A percentile compares a stretch with the other conserved stretches of the same genome.
Conservation (phyloP, 352 stramenopile genomes). For the Phytophthora uliginosa region DNA sequence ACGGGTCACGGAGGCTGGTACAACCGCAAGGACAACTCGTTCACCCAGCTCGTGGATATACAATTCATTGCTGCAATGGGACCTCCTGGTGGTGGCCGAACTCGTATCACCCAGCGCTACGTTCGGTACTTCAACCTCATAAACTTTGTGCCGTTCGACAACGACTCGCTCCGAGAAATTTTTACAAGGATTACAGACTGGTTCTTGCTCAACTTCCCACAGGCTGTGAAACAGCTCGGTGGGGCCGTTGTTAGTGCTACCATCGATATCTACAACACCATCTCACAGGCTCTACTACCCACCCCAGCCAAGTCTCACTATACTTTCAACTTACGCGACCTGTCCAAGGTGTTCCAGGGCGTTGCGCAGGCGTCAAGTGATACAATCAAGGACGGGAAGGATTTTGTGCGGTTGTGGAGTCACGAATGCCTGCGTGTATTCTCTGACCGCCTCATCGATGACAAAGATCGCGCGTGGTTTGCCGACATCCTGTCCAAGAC, state of each 20-base stretch:
- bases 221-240: constrained; percentile 84
- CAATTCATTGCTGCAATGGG: constrained; percentile 95
- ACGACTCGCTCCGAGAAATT: constrained; percentile 87
- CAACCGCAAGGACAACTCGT: constrained; percentile 95
- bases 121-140: constrained; percentile 95
- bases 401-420: constrained; percentile 92
- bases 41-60: constrained; percentile 94
- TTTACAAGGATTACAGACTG: constrained; percentile 93
- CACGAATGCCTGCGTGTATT: constrained; percentile 95
- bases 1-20: constrained; percentile 97
- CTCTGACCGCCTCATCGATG: constrained; percentile 93
- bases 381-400: constrained; percentile 84
- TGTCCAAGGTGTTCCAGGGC: constrained; percentile 95
- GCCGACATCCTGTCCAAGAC: constrained; percentile 68
- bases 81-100: constrained; percentile 91
- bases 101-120: constrained; percentile 94
- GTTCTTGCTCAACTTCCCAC: constrained; percentile 88
- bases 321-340: constrained; percentile 95
- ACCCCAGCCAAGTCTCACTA: constrained; percentile 96
- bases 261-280: constrained; percentile 95
- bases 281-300: constrained; percentile 90
- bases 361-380: constrained; percentile 88
- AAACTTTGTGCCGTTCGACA: constrained; percentile 95
- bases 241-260: constrained; percentile 83
- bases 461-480: constrained; percentile 92